phyloP scores from a whole-genome alignment of 2,329 filamentous ascomycete genomes.

The Tricladium varicosporioides region DNA sequence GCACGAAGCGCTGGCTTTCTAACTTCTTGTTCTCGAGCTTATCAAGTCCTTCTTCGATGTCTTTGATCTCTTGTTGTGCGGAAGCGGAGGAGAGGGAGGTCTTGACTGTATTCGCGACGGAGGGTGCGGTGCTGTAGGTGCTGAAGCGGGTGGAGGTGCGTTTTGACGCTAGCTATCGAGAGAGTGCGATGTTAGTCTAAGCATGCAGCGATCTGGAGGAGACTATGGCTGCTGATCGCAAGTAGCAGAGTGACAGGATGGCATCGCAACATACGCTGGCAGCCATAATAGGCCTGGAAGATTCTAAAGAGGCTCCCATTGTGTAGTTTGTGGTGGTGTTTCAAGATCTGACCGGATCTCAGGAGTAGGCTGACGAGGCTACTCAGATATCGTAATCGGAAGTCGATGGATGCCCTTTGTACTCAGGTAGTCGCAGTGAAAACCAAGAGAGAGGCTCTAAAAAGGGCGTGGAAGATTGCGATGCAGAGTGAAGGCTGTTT shows the following conservation, averaged over 20 bases:
- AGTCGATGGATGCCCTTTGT: background rate
- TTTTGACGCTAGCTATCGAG: constrained; percentile 40
- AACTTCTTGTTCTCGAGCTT: constrained; percentile 70
- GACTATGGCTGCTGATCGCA: background rate
- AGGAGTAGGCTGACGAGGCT: background rate
- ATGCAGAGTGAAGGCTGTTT: background rate
- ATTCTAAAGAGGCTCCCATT: constrained; percentile 47
- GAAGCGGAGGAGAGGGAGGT: constrained; percentile 32
- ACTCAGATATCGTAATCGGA: background rate
- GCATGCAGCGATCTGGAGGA: constrained; percentile 4
- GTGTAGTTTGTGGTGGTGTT: constrained; percentile 16
- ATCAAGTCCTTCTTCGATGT: constrained; percentile 62
- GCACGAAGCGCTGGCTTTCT: constrained; percentile 63
- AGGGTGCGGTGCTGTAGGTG: constrained; percentile 47
- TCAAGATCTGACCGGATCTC: background rate
- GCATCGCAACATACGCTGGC: constrained; percentile 44
- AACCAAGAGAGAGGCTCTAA: no score
- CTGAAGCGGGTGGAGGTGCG: constrained; percentile 52
- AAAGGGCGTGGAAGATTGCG: background rate
- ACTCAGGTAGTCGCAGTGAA: no score
- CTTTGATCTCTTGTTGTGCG: constrained; percentile 48
- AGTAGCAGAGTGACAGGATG: background rate
- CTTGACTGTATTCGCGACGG: constrained; percentile 41
- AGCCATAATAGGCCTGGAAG: constrained; percentile 53
- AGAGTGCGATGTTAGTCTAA: constrained; percentile 19